Evolutionary conservation across 129 eudicot species (phyloP).

Genomic region (Logfia minima): DNA sequence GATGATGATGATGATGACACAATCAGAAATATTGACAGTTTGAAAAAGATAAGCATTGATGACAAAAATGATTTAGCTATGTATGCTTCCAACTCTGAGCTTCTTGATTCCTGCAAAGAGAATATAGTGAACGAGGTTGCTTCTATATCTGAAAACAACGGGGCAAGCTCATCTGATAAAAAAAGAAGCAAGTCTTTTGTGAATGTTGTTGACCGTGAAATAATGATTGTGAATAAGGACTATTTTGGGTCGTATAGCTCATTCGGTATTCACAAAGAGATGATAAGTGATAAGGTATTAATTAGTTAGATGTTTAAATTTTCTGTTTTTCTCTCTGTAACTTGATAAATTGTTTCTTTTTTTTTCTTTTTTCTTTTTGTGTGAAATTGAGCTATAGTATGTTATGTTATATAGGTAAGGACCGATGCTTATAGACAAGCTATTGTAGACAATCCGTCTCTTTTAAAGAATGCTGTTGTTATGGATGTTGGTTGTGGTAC

Average conservation of each 20-base stretch:
- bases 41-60: conserved; percentile 37
- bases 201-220: conserved; percentile 38
- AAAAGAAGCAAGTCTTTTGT: conserved; percentile 27
- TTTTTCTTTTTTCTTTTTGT: not conserved
- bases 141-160: conserved; percentile 21
- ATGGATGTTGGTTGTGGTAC: conserved; percentile 99
- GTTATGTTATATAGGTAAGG: conserved; percentile 60
- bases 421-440: conserved; percentile 88
- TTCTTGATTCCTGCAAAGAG: conserved; percentile 27
- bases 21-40: conserved; percentile 13
- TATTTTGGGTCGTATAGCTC: conserved; percentile 86
- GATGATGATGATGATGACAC: conserved; percentile 55
- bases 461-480: conserved; percentile 64
- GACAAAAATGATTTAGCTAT: conserved; percentile 30
- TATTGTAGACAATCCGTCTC: conserved; percentile 77
- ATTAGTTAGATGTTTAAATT: not conserved
- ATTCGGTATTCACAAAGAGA: conserved; percentile 86
- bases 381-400: not conserved
- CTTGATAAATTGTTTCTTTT: not conserved
- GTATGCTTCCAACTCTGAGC: conserved; percentile 10
- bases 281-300: conserved; percentile 89
- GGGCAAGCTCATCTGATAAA: conserved; percentile 14
- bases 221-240: conserved; percentile 57
- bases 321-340: not conserved
- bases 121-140: conserved; percentile 38